Conservation (phyloP, 23 red algal species). For the Gracilariopsis chorda region DNA sequence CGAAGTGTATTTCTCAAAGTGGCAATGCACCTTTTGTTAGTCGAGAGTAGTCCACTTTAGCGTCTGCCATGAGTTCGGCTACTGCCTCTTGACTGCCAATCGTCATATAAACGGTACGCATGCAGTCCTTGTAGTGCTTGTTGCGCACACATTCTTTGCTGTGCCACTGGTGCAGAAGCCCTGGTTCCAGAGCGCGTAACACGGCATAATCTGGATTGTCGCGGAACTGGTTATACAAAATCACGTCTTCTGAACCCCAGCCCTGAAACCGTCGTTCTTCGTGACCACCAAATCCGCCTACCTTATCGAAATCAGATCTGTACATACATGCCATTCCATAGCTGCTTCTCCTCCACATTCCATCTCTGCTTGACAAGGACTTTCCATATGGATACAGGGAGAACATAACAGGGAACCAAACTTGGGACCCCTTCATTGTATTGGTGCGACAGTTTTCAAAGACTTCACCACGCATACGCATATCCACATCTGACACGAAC, state of each 20-base stretch:
- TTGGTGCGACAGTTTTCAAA: constrained; percentile 64
- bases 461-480: constrained; percentile 39
- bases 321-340: constrained; percentile 66
- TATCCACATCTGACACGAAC: constrained; percentile 56
- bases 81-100: constrained; percentile 56
- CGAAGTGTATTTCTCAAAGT: not conserved
- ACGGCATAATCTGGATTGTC: constrained; percentile 45
- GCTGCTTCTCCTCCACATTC: constrained; percentile 57
- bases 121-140: constrained; percentile 55
- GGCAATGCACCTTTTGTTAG: constrained; percentile 49
- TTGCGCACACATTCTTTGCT: constrained; percentile 48
- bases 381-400: constrained; percentile 51
- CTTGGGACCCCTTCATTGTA: constrained; percentile 45
- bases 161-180: constrained; percentile 54
- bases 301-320: constrained; percentile 33
- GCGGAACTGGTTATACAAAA: constrained; percentile 65
- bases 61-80: constrained; percentile 42
- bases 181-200: constrained; percentile 50
- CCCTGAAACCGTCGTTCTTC: constrained; percentile 54
- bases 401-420: constrained; percentile 70
- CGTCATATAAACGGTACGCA: constrained; percentile 71
- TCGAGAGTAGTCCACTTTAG: constrained; percentile 28
- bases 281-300: constrained; percentile 65
- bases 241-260: constrained; percentile 72
- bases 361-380: constrained; percentile 35